Evolutionary conservation across 176 grass and related monocot species (phyloP).

Genomic region (Alloteropsis semialata): DNA sequence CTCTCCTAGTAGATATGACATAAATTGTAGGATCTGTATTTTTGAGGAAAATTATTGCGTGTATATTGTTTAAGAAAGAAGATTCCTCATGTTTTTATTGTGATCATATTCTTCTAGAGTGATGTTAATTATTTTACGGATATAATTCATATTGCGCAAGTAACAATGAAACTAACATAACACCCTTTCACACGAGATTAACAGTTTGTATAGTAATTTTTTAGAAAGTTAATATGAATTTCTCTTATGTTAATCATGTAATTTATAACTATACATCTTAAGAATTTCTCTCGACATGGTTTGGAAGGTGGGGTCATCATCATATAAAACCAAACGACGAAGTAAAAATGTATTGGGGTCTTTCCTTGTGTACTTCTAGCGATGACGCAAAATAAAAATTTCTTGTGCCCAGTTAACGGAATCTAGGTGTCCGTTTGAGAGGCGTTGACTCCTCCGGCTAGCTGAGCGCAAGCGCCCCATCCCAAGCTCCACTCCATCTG

Average conservation of each 20-base stretch:
- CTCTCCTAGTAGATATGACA: background rate
- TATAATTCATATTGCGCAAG: background rate
- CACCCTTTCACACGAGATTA: background rate
- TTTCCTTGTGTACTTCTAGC: conserved; percentile 1
- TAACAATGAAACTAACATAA: background rate
- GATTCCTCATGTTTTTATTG: background rate
- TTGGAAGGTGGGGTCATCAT: too few relatives aligned
- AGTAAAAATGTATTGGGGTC: too few relatives aligned
- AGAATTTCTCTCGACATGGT: background rate
- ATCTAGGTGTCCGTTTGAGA: conserved; percentile 57
- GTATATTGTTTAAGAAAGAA: background rate
- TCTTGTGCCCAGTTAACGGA: conserved; percentile 18
- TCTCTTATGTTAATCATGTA: background rate
- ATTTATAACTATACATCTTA: background rate
- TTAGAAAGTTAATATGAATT: background rate
- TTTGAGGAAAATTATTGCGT: background rate
- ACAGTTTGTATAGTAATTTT: background rate
- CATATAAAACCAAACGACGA: too few relatives aligned
- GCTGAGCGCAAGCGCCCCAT: background rate
- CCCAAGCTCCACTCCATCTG: background rate
- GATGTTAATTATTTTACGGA: background rate
- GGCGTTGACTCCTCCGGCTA: conserved; percentile 56
- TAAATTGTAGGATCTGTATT: background rate
- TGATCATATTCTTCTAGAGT: background rate
- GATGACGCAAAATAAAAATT: background rate